Conservation (phyloP, 2,329 filamentous ascomycete species). For the Stagonosporopsis rhizophila region DNA sequence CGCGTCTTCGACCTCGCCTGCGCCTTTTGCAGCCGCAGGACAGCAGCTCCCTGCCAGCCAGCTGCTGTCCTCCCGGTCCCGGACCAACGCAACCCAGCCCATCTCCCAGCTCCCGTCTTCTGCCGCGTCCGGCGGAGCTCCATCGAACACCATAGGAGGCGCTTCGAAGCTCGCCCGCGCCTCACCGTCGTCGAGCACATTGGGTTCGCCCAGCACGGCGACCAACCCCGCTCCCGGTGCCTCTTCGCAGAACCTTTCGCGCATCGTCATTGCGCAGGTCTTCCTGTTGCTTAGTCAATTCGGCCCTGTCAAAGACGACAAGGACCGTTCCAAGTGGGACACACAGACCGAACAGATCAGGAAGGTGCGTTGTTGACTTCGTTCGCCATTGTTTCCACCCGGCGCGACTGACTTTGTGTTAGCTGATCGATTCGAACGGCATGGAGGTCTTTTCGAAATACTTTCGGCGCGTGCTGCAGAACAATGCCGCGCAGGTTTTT, state of each 20-base stretch:
- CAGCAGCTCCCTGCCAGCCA: slow-evolving; percentile 61
- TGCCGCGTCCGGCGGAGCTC: slow-evolving; percentile 59
- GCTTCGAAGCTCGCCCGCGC: slow-evolving; percentile 64
- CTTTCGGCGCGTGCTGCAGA: slow-evolving; percentile 88
- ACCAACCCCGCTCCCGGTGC: slow-evolving; percentile 53
- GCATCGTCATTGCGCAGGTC: slow-evolving; percentile 94
- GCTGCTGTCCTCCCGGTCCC: slow-evolving; percentile 64
- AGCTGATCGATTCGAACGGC: slow-evolving; percentile 96
- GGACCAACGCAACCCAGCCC: slow-evolving; percentile 62
- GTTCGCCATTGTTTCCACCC: slow-evolving; percentile 10
- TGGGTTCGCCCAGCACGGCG: slow-evolving; percentile 61
- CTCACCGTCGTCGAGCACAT: slow-evolving; percentile 65
- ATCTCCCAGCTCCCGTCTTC: slow-evolving; percentile 63
- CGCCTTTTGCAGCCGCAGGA: slow-evolving; percentile 64
- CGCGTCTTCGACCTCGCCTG: slow-evolving; percentile 61
- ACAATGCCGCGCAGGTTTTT: slow-evolving; percentile 92
- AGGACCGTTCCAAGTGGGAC: slow-evolving; percentile 90
- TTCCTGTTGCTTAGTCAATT: slow-evolving; percentile 82
- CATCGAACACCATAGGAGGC: slow-evolving; percentile 61
- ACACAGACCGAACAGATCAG: slow-evolving; percentile 88
- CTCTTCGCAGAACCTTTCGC: slow-evolving; percentile 67
- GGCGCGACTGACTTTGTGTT: slow-evolving; percentile 28
- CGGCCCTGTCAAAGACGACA: slow-evolving; percentile 87
- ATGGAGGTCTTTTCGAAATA: slow-evolving; percentile 99
- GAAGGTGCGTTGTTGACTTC: slow-evolving; percentile 68